These are phyloP conservation scores for Neurospora tetraspora DNA, from an alignment of 495 filamentous ascomycete species.

Conservation along the genomic window DNA sequence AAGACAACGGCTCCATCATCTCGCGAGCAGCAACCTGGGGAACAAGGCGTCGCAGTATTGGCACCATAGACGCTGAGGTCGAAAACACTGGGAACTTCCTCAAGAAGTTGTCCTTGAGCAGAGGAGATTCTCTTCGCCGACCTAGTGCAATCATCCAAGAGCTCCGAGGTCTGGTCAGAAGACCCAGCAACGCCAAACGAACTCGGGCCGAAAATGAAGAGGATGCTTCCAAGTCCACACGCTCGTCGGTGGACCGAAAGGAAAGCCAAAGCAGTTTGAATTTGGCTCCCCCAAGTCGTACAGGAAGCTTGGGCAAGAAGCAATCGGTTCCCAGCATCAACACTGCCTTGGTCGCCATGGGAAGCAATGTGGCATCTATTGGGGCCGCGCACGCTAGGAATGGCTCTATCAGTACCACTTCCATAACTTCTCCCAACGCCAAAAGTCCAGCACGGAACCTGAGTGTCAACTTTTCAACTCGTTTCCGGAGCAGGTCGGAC, in stretches of 20 bases:
- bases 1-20: conserved; percentile 41
- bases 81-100: conserved; percentile 49
- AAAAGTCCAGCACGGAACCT: conserved; percentile 31
- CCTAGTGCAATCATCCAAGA: conserved; percentile 30
- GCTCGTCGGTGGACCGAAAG: conserved; percentile 25
- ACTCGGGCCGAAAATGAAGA: conserved; percentile 33
- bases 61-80: conserved; percentile 46
- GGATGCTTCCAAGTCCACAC: conserved; percentile 20
- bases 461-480: conserved; percentile 39
- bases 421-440: conserved; percentile 35
- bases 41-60: conserved; percentile 51
- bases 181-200: conserved; percentile 44
- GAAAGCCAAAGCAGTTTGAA: conserved; percentile 45
- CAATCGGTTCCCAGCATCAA: conserved; percentile 52
- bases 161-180: conserved; percentile 46
- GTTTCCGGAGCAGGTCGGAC: conserved; percentile 69
- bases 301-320: conserved; percentile 49
- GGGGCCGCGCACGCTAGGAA: conserved; percentile 45
- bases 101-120: conserved; percentile 50
- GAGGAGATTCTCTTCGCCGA: conserved; percentile 30
- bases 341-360: conserved; percentile 54
- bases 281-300: conserved; percentile 42
- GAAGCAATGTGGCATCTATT: conserved; percentile 50
- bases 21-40: conserved; percentile 69
- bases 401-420: conserved; percentile 46